Evolutionary conservation across 768 basidiomycete species (phyloP).

Genomic region (Crucibulum laeve): DNA sequence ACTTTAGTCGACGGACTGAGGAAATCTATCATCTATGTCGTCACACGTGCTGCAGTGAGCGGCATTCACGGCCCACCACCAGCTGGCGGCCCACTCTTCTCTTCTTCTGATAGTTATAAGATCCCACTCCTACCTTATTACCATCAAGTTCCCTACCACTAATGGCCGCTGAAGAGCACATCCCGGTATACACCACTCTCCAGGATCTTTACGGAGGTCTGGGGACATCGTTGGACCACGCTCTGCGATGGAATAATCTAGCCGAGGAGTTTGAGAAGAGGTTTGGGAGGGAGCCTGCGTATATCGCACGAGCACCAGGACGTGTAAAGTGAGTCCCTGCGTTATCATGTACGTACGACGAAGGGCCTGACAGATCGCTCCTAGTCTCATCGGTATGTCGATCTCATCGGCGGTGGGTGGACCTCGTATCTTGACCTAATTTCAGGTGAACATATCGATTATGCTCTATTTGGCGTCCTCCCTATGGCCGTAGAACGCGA

Average conservation of each 20-base stretch:
- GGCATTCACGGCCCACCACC: too few species aligned
- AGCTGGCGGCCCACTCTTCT: not conserved
- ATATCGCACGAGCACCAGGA: slow-evolving; percentile 76
- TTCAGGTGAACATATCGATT: slow-evolving; percentile 81
- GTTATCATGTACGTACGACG: slow-evolving; percentile 1
- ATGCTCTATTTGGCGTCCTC: slow-evolving; percentile 77
- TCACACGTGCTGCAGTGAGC: too few species aligned
- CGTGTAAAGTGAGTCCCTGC: slow-evolving; percentile 62
- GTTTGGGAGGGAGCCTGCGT: slow-evolving; percentile 64
- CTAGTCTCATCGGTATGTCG: slow-evolving; percentile 39
- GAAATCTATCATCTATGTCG: too few species aligned
- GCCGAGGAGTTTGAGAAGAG: slow-evolving; percentile 54
- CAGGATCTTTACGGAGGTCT: slow-evolving; percentile 50
- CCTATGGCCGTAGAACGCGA: slow-evolving; percentile 85
- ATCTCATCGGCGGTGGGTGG: not conserved
- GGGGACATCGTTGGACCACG: slow-evolving; percentile 51
- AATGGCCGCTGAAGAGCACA: slow-evolving; percentile 53
- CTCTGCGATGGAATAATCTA: slow-evolving; percentile 58
- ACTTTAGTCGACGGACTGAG: too few species aligned
- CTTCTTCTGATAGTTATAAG: not conserved
- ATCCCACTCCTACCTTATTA: slow-evolving; percentile 6
- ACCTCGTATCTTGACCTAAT: slow-evolving; percentile 10
- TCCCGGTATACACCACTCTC: slow-evolving; percentile 60
- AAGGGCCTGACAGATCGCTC: slow-evolving; percentile 1
- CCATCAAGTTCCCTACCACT: not conserved